Conservation (phyloP, 1,284 basidiomycete genomes). For the Termitomyces sp. region DNA sequence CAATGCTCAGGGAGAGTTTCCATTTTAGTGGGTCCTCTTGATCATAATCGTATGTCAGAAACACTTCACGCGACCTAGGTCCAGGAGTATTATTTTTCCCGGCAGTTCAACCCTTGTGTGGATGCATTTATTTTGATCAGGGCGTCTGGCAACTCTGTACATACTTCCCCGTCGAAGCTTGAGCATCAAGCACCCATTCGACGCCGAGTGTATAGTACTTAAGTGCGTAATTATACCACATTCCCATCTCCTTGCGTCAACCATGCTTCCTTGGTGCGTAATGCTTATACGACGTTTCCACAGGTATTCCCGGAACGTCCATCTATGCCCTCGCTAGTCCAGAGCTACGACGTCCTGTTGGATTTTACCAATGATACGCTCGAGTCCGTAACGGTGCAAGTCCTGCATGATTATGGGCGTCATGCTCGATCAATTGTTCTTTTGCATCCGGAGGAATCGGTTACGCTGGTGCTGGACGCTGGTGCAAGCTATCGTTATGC, state of each 20-base stretch:
- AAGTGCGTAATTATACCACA: slow-evolving; percentile 10
- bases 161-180: slow-evolving; percentile 7
- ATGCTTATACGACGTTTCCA: slow-evolving; percentile 21
- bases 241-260: slow-evolving; percentile 10
- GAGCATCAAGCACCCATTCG: not conserved
- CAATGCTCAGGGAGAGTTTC: slow-evolving; percentile 4
- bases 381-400: slow-evolving; percentile 59
- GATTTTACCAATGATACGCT: slow-evolving; percentile 67
- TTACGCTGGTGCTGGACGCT: slow-evolving; percentile 63
- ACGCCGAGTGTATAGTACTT: slow-evolving; percentile 9
- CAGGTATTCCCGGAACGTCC: slow-evolving; percentile 9
- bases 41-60: slow-evolving; percentile 7
- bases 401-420: slow-evolving; percentile 58
- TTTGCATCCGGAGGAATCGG: slow-evolving; percentile 56
- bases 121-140: slow-evolving; percentile 9
- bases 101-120: slow-evolving; percentile 1
- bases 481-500: slow-evolving; percentile 65
- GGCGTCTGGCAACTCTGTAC: slow-evolving; percentile 1
- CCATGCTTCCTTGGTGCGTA: slow-evolving; percentile 5
- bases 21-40: slow-evolving; percentile 5
- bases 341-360: slow-evolving; percentile 59
- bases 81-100: slow-evolving; percentile 8
- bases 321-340: slow-evolving; percentile 38
- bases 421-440: slow-evolving; percentile 50
- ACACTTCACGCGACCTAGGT: slow-evolving; percentile 2